Conservation (phyloP, 2,329 filamentous ascomycete genomes). For the Sodiomyces alkalinus region DNA sequence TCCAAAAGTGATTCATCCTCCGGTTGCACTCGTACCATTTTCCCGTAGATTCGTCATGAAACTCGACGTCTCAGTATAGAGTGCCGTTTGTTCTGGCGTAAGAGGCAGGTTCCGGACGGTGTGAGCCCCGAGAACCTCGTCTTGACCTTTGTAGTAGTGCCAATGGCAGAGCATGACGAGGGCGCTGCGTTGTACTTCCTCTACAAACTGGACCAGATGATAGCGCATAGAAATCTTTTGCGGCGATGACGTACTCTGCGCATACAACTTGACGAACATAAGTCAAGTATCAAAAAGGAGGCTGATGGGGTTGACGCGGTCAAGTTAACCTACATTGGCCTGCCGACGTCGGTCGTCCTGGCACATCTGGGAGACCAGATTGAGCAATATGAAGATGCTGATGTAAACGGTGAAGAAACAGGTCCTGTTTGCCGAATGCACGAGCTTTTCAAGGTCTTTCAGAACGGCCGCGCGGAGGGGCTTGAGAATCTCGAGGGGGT, state of each 20-base stretch:
- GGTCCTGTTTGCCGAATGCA: slow-evolving; percentile 16
- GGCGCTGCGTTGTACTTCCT: slow-evolving; percentile 28
- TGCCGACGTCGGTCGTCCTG: slow-evolving; percentile 24
- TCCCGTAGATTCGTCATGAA: too few species aligned
- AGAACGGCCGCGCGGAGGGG: slow-evolving; percentile 18
- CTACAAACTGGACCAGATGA: slow-evolving; percentile 23
- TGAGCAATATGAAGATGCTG: slow-evolving; percentile 23
- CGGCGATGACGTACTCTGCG: slow-evolving; percentile 1
- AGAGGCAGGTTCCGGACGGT: neutral
- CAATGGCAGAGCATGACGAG: slow-evolving; percentile 31
- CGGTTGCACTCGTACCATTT: neutral
- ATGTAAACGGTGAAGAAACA: slow-evolving; percentile 17
- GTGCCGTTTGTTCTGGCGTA: neutral
- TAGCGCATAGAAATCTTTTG: slow-evolving; percentile 15
- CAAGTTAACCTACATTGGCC: slow-evolving; percentile 18
- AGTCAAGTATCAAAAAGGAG: slow-evolving; percentile 1
- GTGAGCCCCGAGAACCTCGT: neutral
- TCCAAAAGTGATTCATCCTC: neutral
- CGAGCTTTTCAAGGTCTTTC: slow-evolving; percentile 16
- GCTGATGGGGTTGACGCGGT: slow-evolving; percentile 1
- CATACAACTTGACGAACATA: neutral
- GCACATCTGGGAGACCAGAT: slow-evolving; percentile 22
- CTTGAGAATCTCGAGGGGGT: slow-evolving; percentile 18
- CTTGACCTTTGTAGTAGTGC: slow-evolving; percentile 25
- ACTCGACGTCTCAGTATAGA: neutral